Evolutionary conservation across 345 rosid species (phyloP), one percentile per base, ranked within the genome.

Genomic region (Pistacia integerrima): DNA sequence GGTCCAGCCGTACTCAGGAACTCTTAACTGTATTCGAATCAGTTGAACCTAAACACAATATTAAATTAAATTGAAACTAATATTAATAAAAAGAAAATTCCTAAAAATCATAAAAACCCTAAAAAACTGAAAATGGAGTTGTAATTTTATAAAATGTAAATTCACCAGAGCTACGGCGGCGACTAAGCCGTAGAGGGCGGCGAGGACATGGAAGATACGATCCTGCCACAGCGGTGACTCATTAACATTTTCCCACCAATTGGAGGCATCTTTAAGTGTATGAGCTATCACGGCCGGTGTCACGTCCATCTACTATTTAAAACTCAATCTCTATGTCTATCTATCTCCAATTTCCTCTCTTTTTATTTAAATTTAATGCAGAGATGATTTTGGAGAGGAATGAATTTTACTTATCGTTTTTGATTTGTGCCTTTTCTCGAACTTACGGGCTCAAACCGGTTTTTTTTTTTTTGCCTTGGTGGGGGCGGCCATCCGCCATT

Each of bases 1-100:
- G 44, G 98, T 94, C 98, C 97, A 94, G 9, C 98, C 98, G 46
- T 91, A 92, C 86, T 94, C 98, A 0, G 98, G 98, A 81, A 94
- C 98, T 83, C 97, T 84, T 77, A 92, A 73, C 78, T 92, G 97
- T 76, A 94, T 94, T 70, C 98, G 87, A 64, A 92, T 82, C 63
- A 94, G 75, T 89, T 94, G 98, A 87, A 94, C 85, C 98, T 94
- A 58, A 57, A 5, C 68, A 17, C 51, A 38, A 36, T 8, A 54
- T 14, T 54, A 49, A 18, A 64, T 28, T 67, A 46, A 67, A 48
- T 5, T 41, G 8, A 5, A 41, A 41, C 46, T 41, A 41, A 41
- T 30, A 22, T 56, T 56, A 33, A 46, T 4, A 4, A 5, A 48
- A 67, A 41, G 22, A 22, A 22, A 22, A 22, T 75, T 52, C 46